Conservation (phyloP, 208 protist species). For the Balamuthia mandrillaris region DNA sequence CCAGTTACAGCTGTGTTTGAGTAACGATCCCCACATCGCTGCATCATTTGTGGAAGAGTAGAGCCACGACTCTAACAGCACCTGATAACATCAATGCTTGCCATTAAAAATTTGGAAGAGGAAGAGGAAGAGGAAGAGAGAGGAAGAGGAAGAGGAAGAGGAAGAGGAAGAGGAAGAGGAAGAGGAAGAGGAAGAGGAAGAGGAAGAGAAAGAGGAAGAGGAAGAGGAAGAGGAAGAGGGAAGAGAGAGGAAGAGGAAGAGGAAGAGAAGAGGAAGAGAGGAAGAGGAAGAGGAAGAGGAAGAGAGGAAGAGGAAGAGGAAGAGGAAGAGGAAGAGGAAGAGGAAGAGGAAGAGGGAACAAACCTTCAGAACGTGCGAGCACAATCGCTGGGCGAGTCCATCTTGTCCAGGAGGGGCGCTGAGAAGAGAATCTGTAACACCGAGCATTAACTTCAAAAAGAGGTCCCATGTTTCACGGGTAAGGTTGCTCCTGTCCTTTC, state of each 20-base stretch:
- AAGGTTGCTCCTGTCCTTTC: neutral
- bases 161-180: no score
- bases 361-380: neutral
- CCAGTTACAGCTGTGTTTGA: slow-evolving; percentile 26
- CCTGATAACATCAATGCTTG: neutral
- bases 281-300: neutral
- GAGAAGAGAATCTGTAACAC: slow-evolving; percentile 43
- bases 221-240: no score
- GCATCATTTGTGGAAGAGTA: slow-evolving; percentile 31
- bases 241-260: no score
- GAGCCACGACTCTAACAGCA: slow-evolving; percentile 49
- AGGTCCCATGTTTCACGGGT: slow-evolving; percentile 36
- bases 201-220: no score
- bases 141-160: no score
- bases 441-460: slow-evolving; percentile 42
- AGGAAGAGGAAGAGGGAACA: neutral
- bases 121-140: no score
- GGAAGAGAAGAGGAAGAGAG: no score
- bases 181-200: no score
- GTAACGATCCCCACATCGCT: slow-evolving; percentile 43
- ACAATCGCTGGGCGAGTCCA: slow-evolving; percentile 39
- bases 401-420: neutral
- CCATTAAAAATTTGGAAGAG: no score
- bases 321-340: neutral
- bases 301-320: neutral